Evolutionary conservation across 2,329 filamentous ascomycete genomes (phyloP).

Genomic region (Trichoderma pleuroti): DNA sequence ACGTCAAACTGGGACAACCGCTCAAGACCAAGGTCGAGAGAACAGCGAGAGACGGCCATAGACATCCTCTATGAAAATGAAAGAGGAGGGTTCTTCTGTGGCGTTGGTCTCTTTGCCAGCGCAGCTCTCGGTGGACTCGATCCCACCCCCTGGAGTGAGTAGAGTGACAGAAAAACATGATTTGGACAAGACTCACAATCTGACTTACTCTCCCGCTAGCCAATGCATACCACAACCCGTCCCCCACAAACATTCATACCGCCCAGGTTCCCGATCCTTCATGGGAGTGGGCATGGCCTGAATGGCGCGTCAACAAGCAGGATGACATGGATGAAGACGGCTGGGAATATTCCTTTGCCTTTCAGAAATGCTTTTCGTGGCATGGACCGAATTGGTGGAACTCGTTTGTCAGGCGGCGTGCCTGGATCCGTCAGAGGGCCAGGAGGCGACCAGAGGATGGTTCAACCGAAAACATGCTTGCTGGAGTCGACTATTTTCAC

Average conservation of each 20-base stretch:
- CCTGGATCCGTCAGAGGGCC: slow-evolving; percentile 80
- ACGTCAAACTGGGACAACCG: slow-evolving; percentile 21
- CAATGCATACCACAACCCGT: slow-evolving; percentile 60
- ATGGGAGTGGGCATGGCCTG: slow-evolving; percentile 82
- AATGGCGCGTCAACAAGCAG: slow-evolving; percentile 67
- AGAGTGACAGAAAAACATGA: too few relatives aligned
- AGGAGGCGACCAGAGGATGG: slow-evolving; percentile 51
- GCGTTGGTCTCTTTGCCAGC: slow-evolving; percentile 82
- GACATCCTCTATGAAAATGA: slow-evolving; percentile 97
- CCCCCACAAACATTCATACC: slow-evolving; percentile 68
- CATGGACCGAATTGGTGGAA: slow-evolving; percentile 91
- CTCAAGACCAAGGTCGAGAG: slow-evolving; percentile 34
- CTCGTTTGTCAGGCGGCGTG: slow-evolving; percentile 84
- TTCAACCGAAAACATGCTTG: slow-evolving; percentile 60
- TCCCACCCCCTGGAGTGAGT: slow-evolving; percentile 71
- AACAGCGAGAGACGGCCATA: slow-evolving; percentile 56
- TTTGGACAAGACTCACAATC: background rate
- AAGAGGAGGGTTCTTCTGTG: slow-evolving; percentile 84
- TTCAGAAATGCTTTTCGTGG: slow-evolving; percentile 72
- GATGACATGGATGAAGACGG: slow-evolving; percentile 77
- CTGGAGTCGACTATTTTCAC: slow-evolving; percentile 70
- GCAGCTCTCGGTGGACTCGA: slow-evolving; percentile 83
- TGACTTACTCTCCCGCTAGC: slow-evolving; percentile 35
- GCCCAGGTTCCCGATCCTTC: slow-evolving; percentile 91
- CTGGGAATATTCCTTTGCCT: slow-evolving; percentile 95